A percentile compares a stretch with the other conserved stretches of the same genome.
Conservation (phyloP, 768 basidiomycete genomes). For the Serendipita vermifera region DNA sequence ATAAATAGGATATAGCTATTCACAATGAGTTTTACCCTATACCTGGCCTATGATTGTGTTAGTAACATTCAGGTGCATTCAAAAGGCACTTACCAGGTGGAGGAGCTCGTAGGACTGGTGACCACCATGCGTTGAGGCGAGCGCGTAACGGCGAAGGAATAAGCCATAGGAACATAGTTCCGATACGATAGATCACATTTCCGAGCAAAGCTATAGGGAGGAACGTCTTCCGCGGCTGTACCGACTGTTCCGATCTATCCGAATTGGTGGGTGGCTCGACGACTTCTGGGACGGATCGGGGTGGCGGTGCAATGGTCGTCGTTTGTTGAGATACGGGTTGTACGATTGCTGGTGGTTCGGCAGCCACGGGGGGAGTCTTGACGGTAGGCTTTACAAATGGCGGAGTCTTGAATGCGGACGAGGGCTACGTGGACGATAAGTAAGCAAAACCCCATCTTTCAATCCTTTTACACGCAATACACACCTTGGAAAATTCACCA, state of each 20-base stretch:
- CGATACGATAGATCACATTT: not conserved
- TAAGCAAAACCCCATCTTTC: not conserved
- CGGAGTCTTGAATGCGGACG: slow-evolving; percentile 1
- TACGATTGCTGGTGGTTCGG: not conserved
- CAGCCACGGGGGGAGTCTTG: not conserved
- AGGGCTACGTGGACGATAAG: not conserved
- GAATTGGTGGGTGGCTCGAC: not conserved
- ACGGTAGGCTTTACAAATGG: not conserved
- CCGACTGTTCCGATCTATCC: not conserved
- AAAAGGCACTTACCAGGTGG: too few species aligned
- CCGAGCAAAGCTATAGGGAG: not conserved
- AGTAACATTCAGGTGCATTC: too few species aligned
- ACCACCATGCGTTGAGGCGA: not conserved
- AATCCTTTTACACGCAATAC: not conserved
- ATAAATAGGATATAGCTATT: too few species aligned
- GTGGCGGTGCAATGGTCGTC: not conserved
- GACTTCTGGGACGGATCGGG: not conserved
- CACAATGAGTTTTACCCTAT: too few species aligned
- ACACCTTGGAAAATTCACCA: slow-evolving; percentile 8
- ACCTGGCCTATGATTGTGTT: too few species aligned
- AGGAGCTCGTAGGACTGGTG: not conserved
- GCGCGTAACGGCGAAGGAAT: not conserved
- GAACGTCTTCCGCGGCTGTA: not conserved
- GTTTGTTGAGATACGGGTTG: not conserved
- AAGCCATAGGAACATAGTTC: not conserved